A percentile compares a stretch with the other conserved stretches of the same genome.
Conservation (phyloP, 495 filamentous ascomycete genomes). For the Rusavskia elegans region DNA sequence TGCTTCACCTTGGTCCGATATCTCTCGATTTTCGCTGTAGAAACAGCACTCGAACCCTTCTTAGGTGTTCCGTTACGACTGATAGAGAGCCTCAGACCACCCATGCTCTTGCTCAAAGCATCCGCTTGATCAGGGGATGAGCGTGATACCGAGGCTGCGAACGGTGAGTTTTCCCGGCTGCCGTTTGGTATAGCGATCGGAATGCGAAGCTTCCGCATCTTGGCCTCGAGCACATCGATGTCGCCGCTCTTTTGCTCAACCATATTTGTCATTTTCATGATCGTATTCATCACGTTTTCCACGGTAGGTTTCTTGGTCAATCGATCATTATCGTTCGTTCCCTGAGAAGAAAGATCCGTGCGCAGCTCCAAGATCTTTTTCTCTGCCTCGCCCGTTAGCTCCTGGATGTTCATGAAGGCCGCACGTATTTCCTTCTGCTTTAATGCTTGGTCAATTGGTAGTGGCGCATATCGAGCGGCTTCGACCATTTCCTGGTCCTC, state of each 20-base stretch:
- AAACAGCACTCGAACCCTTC: slow-evolving; percentile 21
- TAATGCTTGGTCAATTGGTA: slow-evolving; percentile 62
- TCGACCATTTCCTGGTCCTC: slow-evolving; percentile 46
- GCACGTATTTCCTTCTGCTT: slow-evolving; percentile 72
- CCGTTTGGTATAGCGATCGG: slow-evolving; percentile 19
- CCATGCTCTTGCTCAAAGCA: slow-evolving; percentile 40
- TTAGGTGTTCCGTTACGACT: slow-evolving; percentile 24
- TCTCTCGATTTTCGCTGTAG: slow-evolving; percentile 38
- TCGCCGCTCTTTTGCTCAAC: slow-evolving; percentile 74
- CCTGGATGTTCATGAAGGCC: slow-evolving; percentile 50
- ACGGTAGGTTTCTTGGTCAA: slow-evolving; percentile 53
- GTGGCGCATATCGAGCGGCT: slow-evolving; percentile 45
- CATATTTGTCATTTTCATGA: slow-evolving; percentile 84
- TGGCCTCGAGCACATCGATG: slow-evolving; percentile 73
- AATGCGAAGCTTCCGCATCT: slow-evolving; percentile 58
- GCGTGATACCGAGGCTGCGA: slow-evolving; percentile 38
- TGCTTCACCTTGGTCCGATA: slow-evolving; percentile 41
- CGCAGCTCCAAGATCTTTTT: slow-evolving; percentile 67
- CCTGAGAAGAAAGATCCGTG: slow-evolving; percentile 49
- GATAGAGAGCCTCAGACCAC: slow-evolving; percentile 26
- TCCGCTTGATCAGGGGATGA: slow-evolving; percentile 15
- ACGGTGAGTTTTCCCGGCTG: slow-evolving; percentile 45
- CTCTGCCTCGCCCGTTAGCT: slow-evolving; percentile 61
- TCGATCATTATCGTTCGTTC: slow-evolving; percentile 22
- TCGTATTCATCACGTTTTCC: slow-evolving; percentile 80